phyloP scores from a whole-genome alignment of 257 asterid species.

The Orobanche coerulescens region DNA sequence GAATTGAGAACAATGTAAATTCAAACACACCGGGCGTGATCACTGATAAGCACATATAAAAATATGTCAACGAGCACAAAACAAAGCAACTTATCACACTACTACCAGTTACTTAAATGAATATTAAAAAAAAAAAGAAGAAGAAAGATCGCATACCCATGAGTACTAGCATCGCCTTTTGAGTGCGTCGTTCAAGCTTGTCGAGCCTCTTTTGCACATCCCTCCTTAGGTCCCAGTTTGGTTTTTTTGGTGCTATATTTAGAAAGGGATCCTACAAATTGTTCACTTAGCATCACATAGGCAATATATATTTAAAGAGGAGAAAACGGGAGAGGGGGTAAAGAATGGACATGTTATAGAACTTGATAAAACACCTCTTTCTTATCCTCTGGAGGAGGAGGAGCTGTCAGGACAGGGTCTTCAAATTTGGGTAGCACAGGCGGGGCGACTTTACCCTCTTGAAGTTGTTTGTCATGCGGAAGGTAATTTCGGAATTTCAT shows the following conservation, averaged over 20 bases:
- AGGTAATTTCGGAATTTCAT: slow-evolving; percentile 94
- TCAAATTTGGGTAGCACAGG: slow-evolving; percentile 83
- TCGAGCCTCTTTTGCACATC: slow-evolving; percentile 93
- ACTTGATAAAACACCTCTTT: slow-evolving; percentile 50
- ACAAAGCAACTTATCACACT: not conserved
- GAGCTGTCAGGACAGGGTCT: slow-evolving; percentile 61
- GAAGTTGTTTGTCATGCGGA: slow-evolving; percentile 94
- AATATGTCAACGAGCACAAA: slow-evolving; percentile 5
- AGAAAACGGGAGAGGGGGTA: not conserved
- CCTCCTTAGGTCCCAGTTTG: slow-evolving; percentile 93
- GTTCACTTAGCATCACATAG: not conserved
- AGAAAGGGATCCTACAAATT: slow-evolving; percentile 72
- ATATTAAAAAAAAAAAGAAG: not conserved
- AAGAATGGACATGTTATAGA: not conserved
- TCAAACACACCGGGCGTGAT: slow-evolving; percentile 5
- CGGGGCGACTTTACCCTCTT: slow-evolving; percentile 85
- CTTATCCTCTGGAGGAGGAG: slow-evolving; percentile 62
- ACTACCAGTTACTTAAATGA: not conserved
- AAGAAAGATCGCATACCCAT: slow-evolving; percentile 48
- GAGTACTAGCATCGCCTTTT: slow-evolving; percentile 63
- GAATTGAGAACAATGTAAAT: not conserved
- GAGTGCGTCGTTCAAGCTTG: slow-evolving; percentile 87
- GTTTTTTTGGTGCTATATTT: slow-evolving; percentile 94
- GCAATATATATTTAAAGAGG: not conserved
- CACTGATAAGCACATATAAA: slow-evolving; percentile 1